phyloP scores from a whole-genome alignment of 108 stramenopile genomes.

The Craspedostauros australis region DNA sequence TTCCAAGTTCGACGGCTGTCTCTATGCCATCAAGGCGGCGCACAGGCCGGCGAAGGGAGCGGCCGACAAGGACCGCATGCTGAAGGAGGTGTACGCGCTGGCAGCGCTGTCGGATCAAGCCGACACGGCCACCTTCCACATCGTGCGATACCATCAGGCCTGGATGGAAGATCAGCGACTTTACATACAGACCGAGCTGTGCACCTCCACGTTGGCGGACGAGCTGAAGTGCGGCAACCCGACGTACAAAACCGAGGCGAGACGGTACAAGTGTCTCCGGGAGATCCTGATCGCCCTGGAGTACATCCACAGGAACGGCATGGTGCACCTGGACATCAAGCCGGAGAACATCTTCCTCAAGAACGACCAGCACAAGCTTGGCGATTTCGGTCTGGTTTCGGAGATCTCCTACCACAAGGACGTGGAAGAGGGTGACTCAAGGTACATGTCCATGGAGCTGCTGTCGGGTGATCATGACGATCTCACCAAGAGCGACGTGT shows the following conservation, averaged over 20 bases:
- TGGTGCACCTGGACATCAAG: conserved; percentile 94
- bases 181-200: conserved; percentile 84
- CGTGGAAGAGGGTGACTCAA: conserved; percentile 92
- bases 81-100: conserved; percentile 80
- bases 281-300: conserved; percentile 85
- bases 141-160: conserved; percentile 86
- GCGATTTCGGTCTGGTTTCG: conserved; percentile 89
- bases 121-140: conserved; percentile 75
- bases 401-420: conserved; percentile 47
- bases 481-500: conserved; percentile 92
- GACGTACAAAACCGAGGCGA: conserved; percentile 19
- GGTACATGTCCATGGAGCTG: conserved; percentile 92
- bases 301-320: conserved; percentile 73
- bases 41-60: conserved; percentile 60
- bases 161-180: conserved; percentile 85
- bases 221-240: conserved; percentile 33
- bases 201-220: conserved; percentile 48
- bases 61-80: conserved; percentile 70
- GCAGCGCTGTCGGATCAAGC: conserved; percentile 77
- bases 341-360: conserved; percentile 93
- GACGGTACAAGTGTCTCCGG: conserved; percentile 73
- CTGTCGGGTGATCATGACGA: conserved; percentile 78
- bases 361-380: conserved; percentile 87
- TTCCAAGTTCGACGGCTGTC: conserved; percentile 65
- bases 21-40: conserved; percentile 82